Evolutionary conservation across 2,329 filamentous ascomycete species (phyloP), one percentile per base, ranked within the genome.

Genomic region (Thelonectria blattea): DNA sequence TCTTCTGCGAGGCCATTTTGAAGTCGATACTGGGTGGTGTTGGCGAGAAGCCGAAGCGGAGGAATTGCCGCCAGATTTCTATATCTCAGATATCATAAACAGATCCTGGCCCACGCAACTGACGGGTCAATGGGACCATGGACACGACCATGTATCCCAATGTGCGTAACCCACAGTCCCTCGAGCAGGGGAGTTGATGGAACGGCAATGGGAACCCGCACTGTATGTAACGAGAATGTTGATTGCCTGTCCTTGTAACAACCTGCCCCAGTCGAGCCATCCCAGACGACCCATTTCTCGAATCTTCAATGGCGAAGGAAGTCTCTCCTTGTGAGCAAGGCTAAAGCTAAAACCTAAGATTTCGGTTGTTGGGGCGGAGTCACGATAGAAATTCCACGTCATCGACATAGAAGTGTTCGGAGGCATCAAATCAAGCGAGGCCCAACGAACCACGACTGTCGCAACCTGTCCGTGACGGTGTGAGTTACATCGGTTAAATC

Each of bases 1-100:
- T 63, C 51, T 64, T 66, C 50, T 63, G 58, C 4, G 53, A 49
- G 20, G 59, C 34, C 62, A 65, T 64, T 32, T 32, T n/a, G 46
- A 9, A n/a, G 14, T 3, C 17, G 10, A 22, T 14, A 10, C 6
- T 46, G 18, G 17, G 22, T 7, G 5, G 17, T 24, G 22, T 30
- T 14, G 17, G 9, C 14, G 46, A 48, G 46, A 30, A 15, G 3
- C 20, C 32, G 42, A 22, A 20, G 17, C n/a, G 39, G n/a, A 42
- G 9, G 9, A 42, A 42, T 20, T 37, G 11, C 34, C 6, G 34
- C 15, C 34, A 37, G 34, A 15, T 15, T 1, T 37, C 15, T 5
- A 37, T 37, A 3, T 37, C 34, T 37, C 41, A 43, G 41, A 43
- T 15, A 12, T 43, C 41, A n/a, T n/a, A 20, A 7, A 20, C n/a